A percentile compares a stretch with the other conserved stretches of the same genome.
These are phyloP conservation scores for Nissolia schottii DNA, from an alignment of 306 rosid genomes.

Conservation along the genomic window DNA sequence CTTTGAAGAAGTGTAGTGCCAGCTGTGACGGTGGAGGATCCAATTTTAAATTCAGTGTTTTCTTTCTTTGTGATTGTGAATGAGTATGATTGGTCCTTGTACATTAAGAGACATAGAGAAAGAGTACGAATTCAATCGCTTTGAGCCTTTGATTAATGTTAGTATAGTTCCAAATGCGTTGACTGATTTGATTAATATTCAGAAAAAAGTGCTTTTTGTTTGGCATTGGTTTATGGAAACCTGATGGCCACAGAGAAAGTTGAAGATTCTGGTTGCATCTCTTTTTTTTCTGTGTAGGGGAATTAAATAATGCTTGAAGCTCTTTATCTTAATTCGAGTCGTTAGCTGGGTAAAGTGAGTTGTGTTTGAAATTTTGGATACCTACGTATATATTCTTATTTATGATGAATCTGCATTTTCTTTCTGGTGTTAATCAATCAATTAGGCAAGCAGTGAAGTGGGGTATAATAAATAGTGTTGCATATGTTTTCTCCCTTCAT, in stretches of 20 bases:
- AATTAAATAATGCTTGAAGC: too few relatives aligned
- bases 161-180: too few relatives aligned
- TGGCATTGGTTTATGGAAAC: too few relatives aligned
- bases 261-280: too few relatives aligned
- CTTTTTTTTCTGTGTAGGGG: too few relatives aligned
- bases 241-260: too few relatives aligned
- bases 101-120: neutral
- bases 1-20: neutral
- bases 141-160: neutral
- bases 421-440: neutral
- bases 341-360: neutral
- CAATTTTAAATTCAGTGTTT: neutral
- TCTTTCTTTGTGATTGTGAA: neutral
- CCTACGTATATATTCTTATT: neutral
- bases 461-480: neutral
- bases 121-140: neutral
- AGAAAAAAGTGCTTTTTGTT: too few relatives aligned
- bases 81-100: neutral
- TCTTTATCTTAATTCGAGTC: too few relatives aligned
- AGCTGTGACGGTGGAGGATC: neutral
- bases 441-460: neutral
- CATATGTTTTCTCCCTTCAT: neutral
- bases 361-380: neutral
- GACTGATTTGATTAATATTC: too few relatives aligned
- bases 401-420: neutral